Percentiles rank a stretch among this genome's conserved stretches.
phyloP scores from a whole-genome alignment of 768 basidiomycete species.

The Boletellus ananas region DNA sequence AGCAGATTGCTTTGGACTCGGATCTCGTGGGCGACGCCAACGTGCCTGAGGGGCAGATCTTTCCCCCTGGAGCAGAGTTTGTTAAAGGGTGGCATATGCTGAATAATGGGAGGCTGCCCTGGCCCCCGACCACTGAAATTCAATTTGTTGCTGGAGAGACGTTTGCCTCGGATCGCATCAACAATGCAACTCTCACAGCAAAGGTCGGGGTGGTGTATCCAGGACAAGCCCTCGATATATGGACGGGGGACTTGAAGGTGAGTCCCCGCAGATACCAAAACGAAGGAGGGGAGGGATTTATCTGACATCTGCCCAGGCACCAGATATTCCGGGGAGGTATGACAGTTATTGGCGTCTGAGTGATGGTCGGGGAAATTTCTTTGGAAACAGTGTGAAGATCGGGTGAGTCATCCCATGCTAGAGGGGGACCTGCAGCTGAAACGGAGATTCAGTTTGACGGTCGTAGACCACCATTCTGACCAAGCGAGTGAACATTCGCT shows the following conservation, averaged over 20 bases:
- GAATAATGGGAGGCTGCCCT: constrained; percentile 59
- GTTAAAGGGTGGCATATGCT: constrained; percentile 77
- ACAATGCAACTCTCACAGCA: constrained; percentile 30
- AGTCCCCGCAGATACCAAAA: constrained; percentile 8
- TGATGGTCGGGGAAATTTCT: constrained; percentile 54
- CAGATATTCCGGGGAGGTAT: constrained; percentile 68
- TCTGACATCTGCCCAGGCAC: constrained; percentile 46
- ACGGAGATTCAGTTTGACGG: constrained; percentile 50
- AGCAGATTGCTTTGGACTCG: constrained; percentile 39
- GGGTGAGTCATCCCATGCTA: constrained; percentile 52
- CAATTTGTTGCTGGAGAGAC: constrained; percentile 68
- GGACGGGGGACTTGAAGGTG: constrained; percentile 74
- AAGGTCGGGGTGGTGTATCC: constrained; percentile 54
- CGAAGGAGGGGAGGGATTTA: not conserved
- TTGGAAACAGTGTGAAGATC: constrained; percentile 72
- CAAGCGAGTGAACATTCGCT: constrained; percentile 47
- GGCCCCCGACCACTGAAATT: constrained; percentile 67
- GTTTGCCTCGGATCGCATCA: constrained; percentile 37
- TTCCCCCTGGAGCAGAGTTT: constrained; percentile 83
- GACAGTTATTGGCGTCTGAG: constrained; percentile 73
- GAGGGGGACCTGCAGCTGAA: not conserved
- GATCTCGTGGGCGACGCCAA: constrained; percentile 64
- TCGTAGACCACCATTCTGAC: constrained; percentile 47
- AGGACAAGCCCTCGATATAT: constrained; percentile 60
- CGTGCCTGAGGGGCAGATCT: constrained; percentile 68